Evolutionary conservation across 768 basidiomycete genomes (phyloP), one percentile per base, ranked within the genome.

Genomic region (Brasilioporus rufonigricans): DNA sequence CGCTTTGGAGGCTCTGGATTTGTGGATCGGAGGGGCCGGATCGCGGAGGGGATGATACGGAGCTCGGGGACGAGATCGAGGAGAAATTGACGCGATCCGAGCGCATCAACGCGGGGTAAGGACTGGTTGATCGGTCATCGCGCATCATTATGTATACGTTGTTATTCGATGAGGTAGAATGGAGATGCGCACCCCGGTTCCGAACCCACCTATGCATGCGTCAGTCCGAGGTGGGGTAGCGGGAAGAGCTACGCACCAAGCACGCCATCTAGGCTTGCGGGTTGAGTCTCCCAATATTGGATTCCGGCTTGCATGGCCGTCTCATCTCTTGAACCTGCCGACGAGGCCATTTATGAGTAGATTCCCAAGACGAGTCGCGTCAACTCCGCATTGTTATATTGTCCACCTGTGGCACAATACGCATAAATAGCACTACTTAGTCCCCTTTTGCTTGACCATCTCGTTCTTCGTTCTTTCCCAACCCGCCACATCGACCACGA

Each of bases 11-110:
- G 48, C 39, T 50, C 59, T 39, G 44, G 51, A 46, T 36, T 45
- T 57, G 53, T 2, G 39, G 63, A 40, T 40, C 23, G 52, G 64
- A 84, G 76, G 2, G 79, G 83, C 46, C 81, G 79, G 46, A 92
- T 70, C 3, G 90, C 83, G 35, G 91, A 92, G 5, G 86, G 77
- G 47, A 98, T 85, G 23, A 78, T 84, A 48, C 81, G 87, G 24
- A 98, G 82, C 41, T 86, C 80, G 10, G 95, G 94, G 51, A 89
- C 75, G 49, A 97, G 79, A 56, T 85, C 79, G 31, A 96, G 80
- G 55, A 96, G 79, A 69, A 98, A 89, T 33, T 91, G 85, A 33
- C 96, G 85, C 2, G 94, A 96, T 38, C 91, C 89, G 16, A 97
- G 81, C 5, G 93, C 81, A 70, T 99, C 96, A 61, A 98, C 76